Percentiles rank a stretch among this genome's conserved stretches.
These are phyloP conservation scores for Limnanthes douglasii DNA, from an alignment of 345 rosid genomes.

Conservation along the genomic window DNA sequence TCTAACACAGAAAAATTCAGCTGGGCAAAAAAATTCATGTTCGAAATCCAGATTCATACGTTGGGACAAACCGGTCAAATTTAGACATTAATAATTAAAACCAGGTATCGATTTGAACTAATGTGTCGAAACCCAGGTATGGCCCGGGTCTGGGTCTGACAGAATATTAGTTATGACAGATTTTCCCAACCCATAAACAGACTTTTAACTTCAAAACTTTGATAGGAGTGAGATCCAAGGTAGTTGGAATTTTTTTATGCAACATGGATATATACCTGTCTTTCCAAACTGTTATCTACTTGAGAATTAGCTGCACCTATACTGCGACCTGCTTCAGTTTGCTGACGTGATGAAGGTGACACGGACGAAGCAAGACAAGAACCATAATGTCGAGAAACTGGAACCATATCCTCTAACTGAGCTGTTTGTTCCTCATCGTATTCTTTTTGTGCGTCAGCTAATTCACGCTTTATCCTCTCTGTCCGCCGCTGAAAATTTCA, in stretches of 20 bases:
- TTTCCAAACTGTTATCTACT: constrained; percentile 53
- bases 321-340: constrained; percentile 23
- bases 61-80: too few relatives aligned
- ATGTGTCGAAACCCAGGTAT: too few relatives aligned
- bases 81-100: too few relatives aligned
- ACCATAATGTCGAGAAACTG: constrained; percentile 47
- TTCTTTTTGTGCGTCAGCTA: constrained; percentile 38
- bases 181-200: too few relatives aligned
- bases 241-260: constrained; percentile 24
- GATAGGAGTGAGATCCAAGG: constrained; percentile 26
- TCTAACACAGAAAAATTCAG: constrained; percentile 1
- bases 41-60: too few relatives aligned
- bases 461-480: constrained; percentile 51
- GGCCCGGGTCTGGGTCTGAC: too few relatives aligned
- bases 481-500: constrained; percentile 53
- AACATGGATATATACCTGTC: constrained; percentile 62
- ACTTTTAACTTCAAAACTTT: too few relatives aligned
- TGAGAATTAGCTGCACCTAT: constrained; percentile 72
- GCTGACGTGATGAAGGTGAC: constrained; percentile 41
- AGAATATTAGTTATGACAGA: too few relatives aligned
- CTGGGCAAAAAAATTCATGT: background rate
- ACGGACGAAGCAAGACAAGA: constrained; percentile 67
- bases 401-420: constrained; percentile 41
- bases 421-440: constrained; percentile 36
- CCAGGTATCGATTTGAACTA: too few relatives aligned